These are phyloP conservation scores for Grammothele lineata DNA, from an alignment of 768 basidiomycete genomes.

Conservation along the genomic window DNA sequence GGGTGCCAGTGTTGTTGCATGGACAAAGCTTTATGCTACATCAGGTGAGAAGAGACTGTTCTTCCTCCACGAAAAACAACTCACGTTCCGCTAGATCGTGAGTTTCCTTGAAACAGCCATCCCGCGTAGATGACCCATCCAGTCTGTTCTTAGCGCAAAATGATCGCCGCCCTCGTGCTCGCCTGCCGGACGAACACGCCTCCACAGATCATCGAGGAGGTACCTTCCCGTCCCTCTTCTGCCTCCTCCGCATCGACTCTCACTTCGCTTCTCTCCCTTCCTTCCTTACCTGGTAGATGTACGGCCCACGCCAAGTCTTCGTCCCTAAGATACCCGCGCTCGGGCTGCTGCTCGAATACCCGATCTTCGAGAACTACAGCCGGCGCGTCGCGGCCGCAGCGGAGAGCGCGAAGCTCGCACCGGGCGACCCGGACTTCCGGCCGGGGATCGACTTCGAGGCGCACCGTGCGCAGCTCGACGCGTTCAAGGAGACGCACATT, in stretches of 20 bases:
- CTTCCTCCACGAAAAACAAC: too few species aligned
- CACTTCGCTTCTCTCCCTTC: background rate
- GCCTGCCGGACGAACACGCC: conserved; percentile 75
- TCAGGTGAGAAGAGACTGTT: too few species aligned
- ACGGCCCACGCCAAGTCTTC: conserved; percentile 70
- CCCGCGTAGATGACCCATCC: too few species aligned
- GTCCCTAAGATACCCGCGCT: conserved; percentile 96
- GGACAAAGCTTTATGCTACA: conserved; percentile 99
- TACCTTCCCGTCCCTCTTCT: conserved; percentile 20
- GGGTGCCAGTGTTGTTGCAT: conserved; percentile 90
- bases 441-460: conserved; percentile 69
- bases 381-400: conserved; percentile 45
- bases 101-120: too few species aligned
- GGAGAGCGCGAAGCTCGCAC: conserved; percentile 39
- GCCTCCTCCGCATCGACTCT: background rate
- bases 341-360: conserved; percentile 87
- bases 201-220: conserved; percentile 69
- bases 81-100: too few species aligned
- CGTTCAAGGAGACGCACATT: conserved; percentile 82
- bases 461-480: conserved; percentile 63
- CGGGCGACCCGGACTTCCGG: conserved; percentile 58
- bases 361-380: conserved; percentile 79
- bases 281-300: conserved; percentile 47
- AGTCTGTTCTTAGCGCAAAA: conserved; percentile 99
- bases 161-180: conserved; percentile 87